Evolutionary conservation across 2,329 filamentous ascomycete genomes (phyloP), one percentile per base, ranked within the genome.

Genomic region (Fusarium anguioides): DNA sequence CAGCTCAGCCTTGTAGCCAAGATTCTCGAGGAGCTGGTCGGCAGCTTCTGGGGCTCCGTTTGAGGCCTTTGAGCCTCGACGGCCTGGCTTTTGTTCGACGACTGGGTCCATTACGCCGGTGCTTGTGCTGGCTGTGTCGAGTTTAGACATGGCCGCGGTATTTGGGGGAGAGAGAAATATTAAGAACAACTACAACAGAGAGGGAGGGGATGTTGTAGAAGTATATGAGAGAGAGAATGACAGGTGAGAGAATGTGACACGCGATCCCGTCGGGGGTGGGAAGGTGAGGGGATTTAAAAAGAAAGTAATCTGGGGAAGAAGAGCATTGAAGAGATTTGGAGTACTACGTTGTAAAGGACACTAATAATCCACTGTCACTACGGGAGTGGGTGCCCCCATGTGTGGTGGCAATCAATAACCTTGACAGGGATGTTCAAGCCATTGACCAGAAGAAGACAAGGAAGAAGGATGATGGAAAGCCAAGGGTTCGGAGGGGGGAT

Each of bases 1-100:
- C 59, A 91, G 78, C 77, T 91, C 88, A 53, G 88, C 82, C 76
- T 86, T 87, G 81, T 91, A 91, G 61, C 89, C 89, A 71, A 91
- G 82, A 59, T 84, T 85, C 68, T 86, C 85, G 70, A 91, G 83
- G 52, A 89, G 75, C 75, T 89, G 82, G 75, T 91, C 87, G 71
- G 88, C 88, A 57, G 84, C 81, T 65, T 76, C 78, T 54, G 76
- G 66, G 62, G 56, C 52, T 33, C 47, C 55, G 47, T 26, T 55
- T 51, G 49, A 69, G 60, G 54, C 73, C 59, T 54, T 78, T 65
- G 58, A 73, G 36, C 60, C 64, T 44, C 64, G 64, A 27, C 64
- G 56, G 62, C n/a, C n/a, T n/a, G 57, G 59, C 68, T 77, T 78
- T 60, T 66, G 56, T 42, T 76, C 72, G 54, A 62, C 64, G 47